Percentiles rank a stretch among this genome's conserved stretches.
Conservation (phyloP, 257 asterid species). For the Penstemon eatonii region DNA sequence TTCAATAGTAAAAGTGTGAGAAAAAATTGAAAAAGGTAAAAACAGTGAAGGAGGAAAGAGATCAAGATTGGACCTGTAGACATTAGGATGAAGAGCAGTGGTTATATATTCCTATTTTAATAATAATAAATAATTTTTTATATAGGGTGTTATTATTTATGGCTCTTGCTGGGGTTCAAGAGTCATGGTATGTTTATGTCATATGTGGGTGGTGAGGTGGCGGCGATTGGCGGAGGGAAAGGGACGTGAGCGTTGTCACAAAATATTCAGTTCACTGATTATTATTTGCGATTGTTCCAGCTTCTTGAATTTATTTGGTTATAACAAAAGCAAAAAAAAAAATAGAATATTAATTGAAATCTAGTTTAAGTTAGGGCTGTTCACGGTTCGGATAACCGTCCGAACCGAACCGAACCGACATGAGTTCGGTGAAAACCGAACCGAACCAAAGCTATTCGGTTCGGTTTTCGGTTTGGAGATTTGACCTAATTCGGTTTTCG, state of each 20-base stretch:
- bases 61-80: conserved; percentile 33
- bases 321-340: too few relatives aligned
- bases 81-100: conserved; percentile 27
- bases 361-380: too few relatives aligned
- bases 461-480: too few relatives aligned
- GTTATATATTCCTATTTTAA: background rate
- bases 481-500: too few relatives aligned
- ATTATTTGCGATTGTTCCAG: too few relatives aligned
- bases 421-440: too few relatives aligned
- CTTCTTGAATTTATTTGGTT: background rate
- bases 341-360: too few relatives aligned
- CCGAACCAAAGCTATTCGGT: too few relatives aligned
- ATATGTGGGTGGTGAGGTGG: background rate
- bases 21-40: background rate
- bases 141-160: background rate
- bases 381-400: too few relatives aligned
- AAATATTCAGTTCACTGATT: background rate
- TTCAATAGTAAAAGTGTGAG: conserved; percentile 22
- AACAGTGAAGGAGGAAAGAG: background rate
- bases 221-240: conserved; percentile 29
- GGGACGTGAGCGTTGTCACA: conserved; percentile 2
- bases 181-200: conserved; percentile 3
- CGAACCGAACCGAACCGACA: too few relatives aligned
- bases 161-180: conserved; percentile 31
- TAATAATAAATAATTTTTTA: background rate